Evolutionary conservation across 768 basidiomycete species (phyloP).

Genomic region (Lactifluus subvellereus): DNA sequence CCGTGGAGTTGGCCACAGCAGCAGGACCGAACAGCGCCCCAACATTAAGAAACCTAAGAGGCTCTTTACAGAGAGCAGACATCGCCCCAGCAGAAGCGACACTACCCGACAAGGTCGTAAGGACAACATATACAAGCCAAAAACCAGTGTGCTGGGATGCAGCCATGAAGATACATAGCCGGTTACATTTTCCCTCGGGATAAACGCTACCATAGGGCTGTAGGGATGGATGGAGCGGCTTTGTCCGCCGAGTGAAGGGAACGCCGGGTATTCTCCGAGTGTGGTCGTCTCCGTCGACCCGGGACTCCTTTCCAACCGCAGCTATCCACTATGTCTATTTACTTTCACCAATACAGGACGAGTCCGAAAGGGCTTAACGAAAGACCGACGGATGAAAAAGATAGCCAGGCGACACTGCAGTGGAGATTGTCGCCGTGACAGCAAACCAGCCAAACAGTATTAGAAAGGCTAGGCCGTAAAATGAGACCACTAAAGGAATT

Average conservation of each 20-base stretch:
- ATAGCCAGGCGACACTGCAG: not conserved
- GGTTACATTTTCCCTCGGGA: not conserved
- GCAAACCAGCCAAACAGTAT: not conserved
- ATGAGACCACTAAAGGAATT: not conserved
- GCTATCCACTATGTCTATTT: not conserved
- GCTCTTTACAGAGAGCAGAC: not conserved
- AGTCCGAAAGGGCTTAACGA: not conserved
- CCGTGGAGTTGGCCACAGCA: constrained; percentile 11
- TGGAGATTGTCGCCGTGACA: not conserved
- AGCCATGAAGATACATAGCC: not conserved
- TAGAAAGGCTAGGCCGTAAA: not conserved
- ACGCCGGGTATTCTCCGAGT: not conserved
- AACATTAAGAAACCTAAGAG: constrained; percentile 1
- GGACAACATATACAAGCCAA: not conserved
- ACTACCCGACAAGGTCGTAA: not conserved
- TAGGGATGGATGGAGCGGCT: not conserved
- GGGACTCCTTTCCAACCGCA: not conserved
- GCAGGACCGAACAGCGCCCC: not conserved
- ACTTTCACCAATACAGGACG: not conserved
- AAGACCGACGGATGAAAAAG: not conserved
- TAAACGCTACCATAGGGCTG: not conserved
- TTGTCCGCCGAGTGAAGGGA: not conserved
- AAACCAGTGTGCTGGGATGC: not conserved
- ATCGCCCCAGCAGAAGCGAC: not conserved
- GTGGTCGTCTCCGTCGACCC: not conserved